Evolutionary conservation across 2,329 filamentous ascomycete species (phyloP).

Genomic region (Helotiales sp.): DNA sequence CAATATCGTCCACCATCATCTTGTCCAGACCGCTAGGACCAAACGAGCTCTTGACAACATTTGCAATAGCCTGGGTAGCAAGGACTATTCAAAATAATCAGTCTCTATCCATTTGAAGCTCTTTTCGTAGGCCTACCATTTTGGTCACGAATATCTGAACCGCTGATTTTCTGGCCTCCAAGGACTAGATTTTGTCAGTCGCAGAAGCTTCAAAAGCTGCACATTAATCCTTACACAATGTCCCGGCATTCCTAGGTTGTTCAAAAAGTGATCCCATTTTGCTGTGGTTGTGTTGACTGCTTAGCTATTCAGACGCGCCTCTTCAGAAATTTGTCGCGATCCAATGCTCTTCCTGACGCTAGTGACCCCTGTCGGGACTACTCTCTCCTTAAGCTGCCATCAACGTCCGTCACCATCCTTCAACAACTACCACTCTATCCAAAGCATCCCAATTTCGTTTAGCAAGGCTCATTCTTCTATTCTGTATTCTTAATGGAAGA

Average conservation of each 20-base stretch:
- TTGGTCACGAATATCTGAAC: conserved; percentile 93
- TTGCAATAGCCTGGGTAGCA: conserved; percentile 94
- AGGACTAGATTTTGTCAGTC: conserved; percentile 59
- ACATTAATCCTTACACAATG: conserved; percentile 62
- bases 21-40: conserved; percentile 96
- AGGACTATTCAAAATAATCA: conserved; percentile 59
- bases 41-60: conserved; percentile 99
- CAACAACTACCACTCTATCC: too few species aligned
- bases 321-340: conserved; percentile 17
- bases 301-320: conserved; percentile 14
- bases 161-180: conserved; percentile 95
- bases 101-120: conserved; percentile 8
- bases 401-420: too few species aligned
- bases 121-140: conserved; percentile 61
- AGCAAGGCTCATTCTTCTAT: too few species aligned
- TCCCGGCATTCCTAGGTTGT: conserved; percentile 87
- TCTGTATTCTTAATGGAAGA: too few species aligned
- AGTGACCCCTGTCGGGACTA: not conserved
- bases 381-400: not conserved
- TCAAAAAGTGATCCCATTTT: conserved; percentile 94
- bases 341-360: conserved; percentile 18
- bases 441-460: too few species aligned
- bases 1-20: conserved; percentile 99
- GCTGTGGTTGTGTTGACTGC: conserved; percentile 21
- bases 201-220: not conserved